phyloP scores from a whole-genome alignment of 306 rosid species.

The Vachellia pachyceras region DNA sequence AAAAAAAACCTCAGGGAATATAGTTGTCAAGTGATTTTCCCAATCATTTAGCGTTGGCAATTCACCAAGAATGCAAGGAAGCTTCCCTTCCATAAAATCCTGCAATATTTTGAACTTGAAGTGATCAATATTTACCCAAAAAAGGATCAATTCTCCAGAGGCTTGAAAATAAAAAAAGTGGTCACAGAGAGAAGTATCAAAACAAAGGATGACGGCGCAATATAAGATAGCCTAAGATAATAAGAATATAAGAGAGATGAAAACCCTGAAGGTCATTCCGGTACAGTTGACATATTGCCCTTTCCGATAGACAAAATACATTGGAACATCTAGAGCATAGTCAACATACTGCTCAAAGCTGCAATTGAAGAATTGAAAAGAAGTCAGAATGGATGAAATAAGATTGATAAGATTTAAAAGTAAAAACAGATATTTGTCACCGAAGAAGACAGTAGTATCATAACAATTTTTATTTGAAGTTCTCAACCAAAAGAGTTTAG shows the following conservation, averaged over 20 bases:
- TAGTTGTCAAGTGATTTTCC: conserved; percentile 98
- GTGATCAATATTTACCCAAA: conserved; percentile 4
- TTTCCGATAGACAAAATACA: conserved; percentile 90
- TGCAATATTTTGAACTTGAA: conserved; percentile 48
- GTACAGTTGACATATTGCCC: conserved; percentile 82
- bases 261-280: conserved; percentile 97
- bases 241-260: conserved; percentile 50
- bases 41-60: conserved; percentile 92
- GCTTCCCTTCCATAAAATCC: conserved; percentile 94
- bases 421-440: not conserved
- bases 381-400: not conserved
- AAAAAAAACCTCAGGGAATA: conserved; percentile 89
- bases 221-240: conserved; percentile 42
- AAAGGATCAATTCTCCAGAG: conserved; percentile 5
- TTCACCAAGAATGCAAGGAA: conserved; percentile 86
- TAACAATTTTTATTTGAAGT: not conserved
- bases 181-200: conserved; percentile 17
- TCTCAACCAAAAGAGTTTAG: not conserved
- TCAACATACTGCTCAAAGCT: conserved; percentile 97
- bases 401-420: not conserved
- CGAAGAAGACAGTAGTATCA: not conserved
- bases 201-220: conserved; percentile 14
- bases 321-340: conserved; percentile 97
- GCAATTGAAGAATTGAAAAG: conserved; percentile 42
- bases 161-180: not conserved